Evolutionary conservation across 495 filamentous ascomycete genomes (phyloP).

Genomic region (Evernia prunastri): DNA sequence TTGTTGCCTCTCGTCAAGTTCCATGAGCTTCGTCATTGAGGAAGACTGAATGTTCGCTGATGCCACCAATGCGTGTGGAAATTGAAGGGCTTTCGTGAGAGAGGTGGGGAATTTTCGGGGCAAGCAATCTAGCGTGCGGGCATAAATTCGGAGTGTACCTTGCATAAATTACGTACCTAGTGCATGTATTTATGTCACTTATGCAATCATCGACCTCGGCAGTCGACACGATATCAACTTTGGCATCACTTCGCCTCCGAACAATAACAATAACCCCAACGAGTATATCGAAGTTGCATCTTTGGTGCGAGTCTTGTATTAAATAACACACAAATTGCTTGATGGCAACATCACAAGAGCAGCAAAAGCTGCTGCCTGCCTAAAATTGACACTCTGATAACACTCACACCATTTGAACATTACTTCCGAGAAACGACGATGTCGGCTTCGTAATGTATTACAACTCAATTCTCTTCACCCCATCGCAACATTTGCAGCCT

Average conservation of each 20-base stretch:
- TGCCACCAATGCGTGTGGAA: no score
- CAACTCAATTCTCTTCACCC: background rate
- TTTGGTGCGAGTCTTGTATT: background rate
- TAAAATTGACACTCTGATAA: background rate
- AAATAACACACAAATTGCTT: background rate
- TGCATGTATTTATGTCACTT: no score
- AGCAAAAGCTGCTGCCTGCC: background rate
- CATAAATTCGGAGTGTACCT: background rate
- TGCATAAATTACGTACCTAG: background rate
- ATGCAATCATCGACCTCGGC: background rate
- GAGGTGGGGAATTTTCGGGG: background rate
- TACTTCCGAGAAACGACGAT: background rate
- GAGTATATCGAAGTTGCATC: no score
- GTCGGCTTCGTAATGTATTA: background rate
- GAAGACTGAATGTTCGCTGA: background rate
- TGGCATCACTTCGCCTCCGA: no score
- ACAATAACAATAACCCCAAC: no score
- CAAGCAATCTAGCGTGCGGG: background rate
- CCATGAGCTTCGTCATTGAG: background rate
- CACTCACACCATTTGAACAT: background rate
- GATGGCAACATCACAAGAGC: constrained; percentile 1
- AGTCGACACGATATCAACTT: no score
- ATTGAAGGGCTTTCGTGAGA: background rate
- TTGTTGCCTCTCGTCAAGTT: constrained; percentile 19
- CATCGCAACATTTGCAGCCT: background rate